Evolutionary conservation across 2,329 filamentous ascomycete species (phyloP).

Genomic region (Teratosphaeria gauchensis): DNA sequence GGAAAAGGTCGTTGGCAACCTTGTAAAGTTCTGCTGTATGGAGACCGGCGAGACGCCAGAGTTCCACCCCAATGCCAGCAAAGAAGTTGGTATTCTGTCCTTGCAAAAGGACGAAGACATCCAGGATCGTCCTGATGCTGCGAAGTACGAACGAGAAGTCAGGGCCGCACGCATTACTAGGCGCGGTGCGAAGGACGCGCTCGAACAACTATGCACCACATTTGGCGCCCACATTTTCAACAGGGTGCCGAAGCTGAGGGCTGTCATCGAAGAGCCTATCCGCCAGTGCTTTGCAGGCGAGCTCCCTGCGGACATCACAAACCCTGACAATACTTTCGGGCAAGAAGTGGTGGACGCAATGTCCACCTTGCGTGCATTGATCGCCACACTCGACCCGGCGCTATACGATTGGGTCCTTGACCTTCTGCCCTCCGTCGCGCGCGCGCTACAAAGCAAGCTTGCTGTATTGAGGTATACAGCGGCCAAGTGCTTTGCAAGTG

Average conservation of each 20-base stretch:
- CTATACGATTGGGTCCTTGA: slow-evolving; percentile 73
- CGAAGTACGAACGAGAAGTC: slow-evolving; percentile 79
- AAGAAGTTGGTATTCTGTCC: slow-evolving; percentile 75
- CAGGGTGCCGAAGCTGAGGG: slow-evolving; percentile 72
- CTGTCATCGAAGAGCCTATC: slow-evolving; percentile 74
- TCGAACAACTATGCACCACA: slow-evolving; percentile 73
- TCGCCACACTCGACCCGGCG: slow-evolving; percentile 72
- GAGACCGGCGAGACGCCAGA: slow-evolving; percentile 97
- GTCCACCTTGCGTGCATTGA: slow-evolving; percentile 82
- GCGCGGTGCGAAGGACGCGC: slow-evolving; percentile 83
- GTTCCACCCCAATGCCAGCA: slow-evolving; percentile 70
- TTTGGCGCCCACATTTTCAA: slow-evolving; percentile 71
- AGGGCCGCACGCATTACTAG: slow-evolving; percentile 82
- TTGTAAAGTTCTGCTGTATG: slow-evolving; percentile 96
- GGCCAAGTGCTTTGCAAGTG: slow-evolving; percentile 91
- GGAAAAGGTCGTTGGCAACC: slow-evolving; percentile 89
- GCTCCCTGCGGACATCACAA: slow-evolving; percentile 61
- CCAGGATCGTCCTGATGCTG: slow-evolving; percentile 82
- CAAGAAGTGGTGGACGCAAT: slow-evolving; percentile 91
- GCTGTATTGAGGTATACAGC: slow-evolving; percentile 94
- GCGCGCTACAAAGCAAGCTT: slow-evolving; percentile 74
- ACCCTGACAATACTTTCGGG: slow-evolving; percentile 66
- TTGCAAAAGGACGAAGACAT: slow-evolving; percentile 96
- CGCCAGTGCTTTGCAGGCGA: slow-evolving; percentile 58
- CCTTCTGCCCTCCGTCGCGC: slow-evolving; percentile 76